Base-by-base conservation (phyloP, 2,329 filamentous ascomycete species). In the Aureobasidium sp. region DNA sequence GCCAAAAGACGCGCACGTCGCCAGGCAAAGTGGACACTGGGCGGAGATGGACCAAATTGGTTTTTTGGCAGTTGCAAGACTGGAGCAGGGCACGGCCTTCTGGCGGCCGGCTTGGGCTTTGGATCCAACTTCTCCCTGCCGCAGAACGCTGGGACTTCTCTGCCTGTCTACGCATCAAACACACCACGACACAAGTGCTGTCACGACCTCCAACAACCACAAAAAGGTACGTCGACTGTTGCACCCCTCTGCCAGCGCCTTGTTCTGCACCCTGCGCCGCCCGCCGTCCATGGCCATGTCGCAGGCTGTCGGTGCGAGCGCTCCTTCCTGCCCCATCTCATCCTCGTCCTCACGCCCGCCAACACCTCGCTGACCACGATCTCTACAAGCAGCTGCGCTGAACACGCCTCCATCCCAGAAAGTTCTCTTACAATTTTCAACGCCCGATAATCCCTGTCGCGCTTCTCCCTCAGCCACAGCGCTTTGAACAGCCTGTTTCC, bases 161-260 rank as follows among this genome's bases (percentile, higher is more conserved):
- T 29, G 37, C 50, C 48, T 54, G 35, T 54, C 50, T 31, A 54
- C 54, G 17, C 54, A 45, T 44, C 54, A 59, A 59, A 59, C 54
- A 59, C 54, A 48, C 54, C 29, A 29, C 19, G 19, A 44, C 53
- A n/a, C 40, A 24, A 52, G 33, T 39, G 49, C 49, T 52, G 49
- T 52, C 49, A 52, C 49, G 49, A 52, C 49, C 49, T 35, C 12
- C 31, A 24, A 54, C 50, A 54, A 54, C 50, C 35, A 31, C 50
- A 40, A 12, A 29, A 54, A 53, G 50, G 50, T 54, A 54, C 37
- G 50, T 54, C 24, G 7, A 19, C 37, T 53, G 19, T 39, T 39
- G 33, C 19, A 22, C 19, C 5, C 33, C 31, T 14, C 40, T 17
- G n/a, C 11, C 19, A 15, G n/a, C 40, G n/a, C 27, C 29, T 45